Conservation (phyloP, 495 filamentous ascomycete species). For the Astrothelium macrocarpum region DNA sequence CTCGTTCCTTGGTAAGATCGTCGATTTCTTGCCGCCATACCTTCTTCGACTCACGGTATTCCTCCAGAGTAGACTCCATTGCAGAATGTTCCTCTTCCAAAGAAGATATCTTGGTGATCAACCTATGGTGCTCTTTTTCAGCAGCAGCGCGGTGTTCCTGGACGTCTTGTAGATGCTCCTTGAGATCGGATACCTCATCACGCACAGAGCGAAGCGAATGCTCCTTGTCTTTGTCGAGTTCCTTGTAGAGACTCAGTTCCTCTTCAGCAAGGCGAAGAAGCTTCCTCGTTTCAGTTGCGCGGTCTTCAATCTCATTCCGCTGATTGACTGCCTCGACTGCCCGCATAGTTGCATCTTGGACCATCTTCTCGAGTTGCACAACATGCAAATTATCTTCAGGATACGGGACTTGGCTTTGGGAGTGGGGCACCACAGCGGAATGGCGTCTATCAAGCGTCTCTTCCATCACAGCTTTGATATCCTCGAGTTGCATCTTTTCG, state of each 20-base stretch:
- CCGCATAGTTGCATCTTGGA: slow-evolving; percentile 37
- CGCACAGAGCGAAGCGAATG: neutral
- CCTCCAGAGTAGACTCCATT: slow-evolving; percentile 49
- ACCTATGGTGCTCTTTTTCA: neutral
- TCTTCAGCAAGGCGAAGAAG: slow-evolving; percentile 67
- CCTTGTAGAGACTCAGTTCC: slow-evolving; percentile 44
- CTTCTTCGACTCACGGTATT: slow-evolving; percentile 49
- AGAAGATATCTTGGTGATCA: neutral
- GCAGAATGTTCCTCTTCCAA: slow-evolving; percentile 38
- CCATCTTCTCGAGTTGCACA: slow-evolving; percentile 27
- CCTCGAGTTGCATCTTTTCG: slow-evolving; percentile 35
- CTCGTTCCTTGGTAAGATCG: slow-evolving; percentile 45
- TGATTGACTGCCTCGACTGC: slow-evolving; percentile 52
- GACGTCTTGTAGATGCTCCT: slow-evolving; percentile 11
- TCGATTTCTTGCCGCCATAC: slow-evolving; percentile 49
- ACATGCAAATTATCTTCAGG: slow-evolving; percentile 26
- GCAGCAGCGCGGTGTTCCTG: slow-evolving; percentile 10
- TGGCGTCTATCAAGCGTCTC: slow-evolving; percentile 35
- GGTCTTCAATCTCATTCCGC: slow-evolving; percentile 62
- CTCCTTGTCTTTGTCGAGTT: slow-evolving; percentile 39
- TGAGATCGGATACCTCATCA: slow-evolving; percentile 3
- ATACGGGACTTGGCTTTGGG: slow-evolving; percentile 22
- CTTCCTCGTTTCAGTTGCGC: slow-evolving; percentile 58
- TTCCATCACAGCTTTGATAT: slow-evolving; percentile 49
- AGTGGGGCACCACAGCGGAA: slow-evolving; percentile 28